Conservation (phyloP, 2,329 filamentous ascomycete genomes). For the Orbilia quercus region DNA sequence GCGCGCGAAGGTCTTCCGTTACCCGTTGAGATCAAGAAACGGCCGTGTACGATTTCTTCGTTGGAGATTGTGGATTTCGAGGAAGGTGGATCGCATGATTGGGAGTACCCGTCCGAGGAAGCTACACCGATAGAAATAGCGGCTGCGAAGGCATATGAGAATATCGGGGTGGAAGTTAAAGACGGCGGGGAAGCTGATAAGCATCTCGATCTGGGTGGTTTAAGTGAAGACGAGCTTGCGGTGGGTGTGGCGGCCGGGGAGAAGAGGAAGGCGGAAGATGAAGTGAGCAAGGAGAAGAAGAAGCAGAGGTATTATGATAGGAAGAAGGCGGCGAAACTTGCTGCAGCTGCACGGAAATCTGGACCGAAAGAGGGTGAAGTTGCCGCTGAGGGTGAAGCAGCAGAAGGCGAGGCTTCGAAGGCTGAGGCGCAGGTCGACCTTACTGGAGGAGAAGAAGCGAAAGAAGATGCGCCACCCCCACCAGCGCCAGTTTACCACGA, state of each 20-base stretch:
- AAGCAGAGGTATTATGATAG: constrained; percentile 12
- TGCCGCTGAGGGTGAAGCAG: not conserved
- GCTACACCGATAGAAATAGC: constrained; percentile 74
- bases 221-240: constrained; percentile 25
- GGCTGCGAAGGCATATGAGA: constrained; percentile 59
- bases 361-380: constrained; percentile 8
- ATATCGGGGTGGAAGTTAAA: constrained; percentile 24
- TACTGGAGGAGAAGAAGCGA: constrained; percentile 11
- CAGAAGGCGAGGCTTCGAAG: too few relatives aligned
- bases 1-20: constrained; percentile 88
- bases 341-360: constrained; percentile 4
- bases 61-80: constrained; percentile 88
- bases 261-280: constrained; percentile 24
- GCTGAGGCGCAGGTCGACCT: not conserved
- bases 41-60: constrained; percentile 80
- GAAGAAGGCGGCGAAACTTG: not conserved
- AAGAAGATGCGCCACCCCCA: constrained; percentile 42
- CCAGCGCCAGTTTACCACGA: constrained; percentile 61
- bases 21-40: constrained; percentile 82
- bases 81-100: constrained; percentile 82
- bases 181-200: constrained; percentile 15
- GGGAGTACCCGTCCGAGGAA: constrained; percentile 76
- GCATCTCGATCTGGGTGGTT: constrained; percentile 5
- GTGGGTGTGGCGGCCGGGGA: constrained; percentile 15
- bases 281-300: constrained; percentile 5